phyloP scores from a whole-genome alignment of 2,329 filamentous ascomycete genomes.

The Mollisia scopiformis region DNA sequence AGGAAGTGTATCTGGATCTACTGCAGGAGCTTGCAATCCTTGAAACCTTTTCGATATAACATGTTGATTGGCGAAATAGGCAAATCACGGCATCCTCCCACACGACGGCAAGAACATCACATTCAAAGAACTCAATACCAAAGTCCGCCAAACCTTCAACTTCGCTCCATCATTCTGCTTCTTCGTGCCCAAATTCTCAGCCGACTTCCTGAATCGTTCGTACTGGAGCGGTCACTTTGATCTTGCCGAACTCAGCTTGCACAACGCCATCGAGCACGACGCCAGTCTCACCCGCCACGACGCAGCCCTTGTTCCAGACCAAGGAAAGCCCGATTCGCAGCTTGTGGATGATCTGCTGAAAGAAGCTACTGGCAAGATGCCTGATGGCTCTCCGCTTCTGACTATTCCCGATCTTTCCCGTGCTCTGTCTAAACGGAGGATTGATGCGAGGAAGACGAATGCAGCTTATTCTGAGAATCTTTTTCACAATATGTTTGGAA shows the following conservation, averaged over 20 bases:
- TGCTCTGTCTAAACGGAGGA: conserved; percentile 33
- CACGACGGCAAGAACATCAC: conserved; percentile 41
- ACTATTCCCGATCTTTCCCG: conserved; percentile 41
- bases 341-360: conserved; percentile 40
- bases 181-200: conserved; percentile 24
- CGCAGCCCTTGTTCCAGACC: conserved; percentile 39
- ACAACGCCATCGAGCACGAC: conserved; percentile 25
- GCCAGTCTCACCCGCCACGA: conserved; percentile 35
- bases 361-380: conserved; percentile 39
- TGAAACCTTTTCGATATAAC: too few relatives aligned
- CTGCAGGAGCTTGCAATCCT: too few relatives aligned
- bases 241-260: conserved; percentile 18
- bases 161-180: conserved; percentile 28
- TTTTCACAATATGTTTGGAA: conserved; percentile 45
- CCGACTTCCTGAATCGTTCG: conserved; percentile 28
- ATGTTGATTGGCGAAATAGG: too few relatives aligned
- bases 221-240: conserved; percentile 23
- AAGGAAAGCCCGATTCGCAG: conserved; percentile 40
- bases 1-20: too few relatives aligned
- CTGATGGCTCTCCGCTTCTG: conserved; percentile 36
- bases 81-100: conserved; percentile 46
- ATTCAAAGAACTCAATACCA: conserved; percentile 26
- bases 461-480: conserved; percentile 38
- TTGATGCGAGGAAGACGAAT: conserved; percentile 40
- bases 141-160: conserved; percentile 15